phyloP scores from a whole-genome alignment of 2,329 filamentous ascomycete genomes.

The Hymenoscyphus albidus region DNA sequence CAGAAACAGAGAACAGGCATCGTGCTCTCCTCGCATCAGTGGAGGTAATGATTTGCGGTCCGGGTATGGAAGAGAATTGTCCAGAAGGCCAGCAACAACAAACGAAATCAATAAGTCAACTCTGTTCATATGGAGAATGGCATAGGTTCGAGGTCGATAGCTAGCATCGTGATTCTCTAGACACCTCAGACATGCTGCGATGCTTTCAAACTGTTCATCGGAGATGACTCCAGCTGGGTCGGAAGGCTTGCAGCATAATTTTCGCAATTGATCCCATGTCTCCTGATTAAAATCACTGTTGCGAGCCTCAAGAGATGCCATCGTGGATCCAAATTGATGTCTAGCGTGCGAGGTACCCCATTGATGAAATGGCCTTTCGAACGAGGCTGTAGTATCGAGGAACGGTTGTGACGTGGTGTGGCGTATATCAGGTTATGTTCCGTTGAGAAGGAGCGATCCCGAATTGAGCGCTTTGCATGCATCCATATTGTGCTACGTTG shows the following conservation, averaged over 20 bases:
- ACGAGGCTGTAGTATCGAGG: not conserved
- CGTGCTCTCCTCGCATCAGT: slow-evolving; percentile 5
- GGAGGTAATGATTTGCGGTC: slow-evolving; percentile 12
- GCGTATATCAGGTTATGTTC: not conserved
- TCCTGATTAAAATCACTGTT: not conserved
- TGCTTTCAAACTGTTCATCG: slow-evolving; percentile 7
- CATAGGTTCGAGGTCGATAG: slow-evolving; percentile 10
- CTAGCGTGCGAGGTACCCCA: not conserved
- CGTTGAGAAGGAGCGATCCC: not conserved
- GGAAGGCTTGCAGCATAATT: not conserved
- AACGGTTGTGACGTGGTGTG: not conserved
- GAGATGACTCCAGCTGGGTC: not conserved
- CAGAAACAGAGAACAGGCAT: slow-evolving; percentile 9
- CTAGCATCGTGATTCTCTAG: slow-evolving; percentile 8
- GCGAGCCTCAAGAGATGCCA: not conserved
- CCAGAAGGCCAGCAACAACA: slow-evolving; percentile 7
- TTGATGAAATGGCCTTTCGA: not conserved
- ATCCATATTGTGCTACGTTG: not conserved
- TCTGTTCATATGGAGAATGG: slow-evolving; percentile 9
- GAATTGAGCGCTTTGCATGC: not conserved
- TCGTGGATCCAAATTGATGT: not conserved
- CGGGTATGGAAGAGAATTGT: slow-evolving; percentile 13
- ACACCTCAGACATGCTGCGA: slow-evolving; percentile 9
- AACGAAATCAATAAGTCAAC: slow-evolving; percentile 8
- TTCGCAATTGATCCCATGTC: not conserved